Conservation (phyloP, 257 asterid species). For the Misopates orontium region DNA sequence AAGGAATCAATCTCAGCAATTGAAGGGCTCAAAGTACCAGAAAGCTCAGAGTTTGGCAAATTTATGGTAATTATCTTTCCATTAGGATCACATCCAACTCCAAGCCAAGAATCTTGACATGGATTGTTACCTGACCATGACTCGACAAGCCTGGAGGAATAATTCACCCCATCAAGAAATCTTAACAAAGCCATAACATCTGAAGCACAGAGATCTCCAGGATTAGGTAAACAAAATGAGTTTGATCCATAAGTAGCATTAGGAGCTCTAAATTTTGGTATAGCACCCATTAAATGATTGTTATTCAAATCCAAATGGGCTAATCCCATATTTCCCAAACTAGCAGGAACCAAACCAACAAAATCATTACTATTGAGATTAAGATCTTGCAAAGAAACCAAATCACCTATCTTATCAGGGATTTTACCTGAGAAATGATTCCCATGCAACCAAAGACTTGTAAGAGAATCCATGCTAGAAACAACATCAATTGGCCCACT, state of each 20-base stretch:
- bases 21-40: slow-evolving; percentile 71
- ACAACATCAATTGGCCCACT: slow-evolving; percentile 66
- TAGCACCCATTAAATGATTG: slow-evolving; percentile 77
- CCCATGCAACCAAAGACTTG: slow-evolving; percentile 86
- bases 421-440: slow-evolving; percentile 79
- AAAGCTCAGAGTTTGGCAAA: slow-evolving; percentile 58
- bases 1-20: slow-evolving; percentile 63
- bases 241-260: slow-evolving; percentile 50
- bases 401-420: slow-evolving; percentile 54
- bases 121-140: slow-evolving; percentile 84
- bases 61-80: slow-evolving; percentile 51
- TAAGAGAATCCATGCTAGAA: slow-evolving; percentile 58
- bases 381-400: slow-evolving; percentile 56
- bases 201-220: slow-evolving; percentile 56
- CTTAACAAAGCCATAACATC: slow-evolving; percentile 67
- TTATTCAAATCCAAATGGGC: slow-evolving; percentile 67
- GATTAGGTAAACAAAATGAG: slow-evolving; percentile 53
- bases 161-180: slow-evolving; percentile 77
- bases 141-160: slow-evolving; percentile 62
- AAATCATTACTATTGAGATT: slow-evolving; percentile 70
- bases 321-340: slow-evolving; percentile 53
- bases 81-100: slow-evolving; percentile 58
- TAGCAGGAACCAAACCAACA: slow-evolving; percentile 69
- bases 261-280: slow-evolving; percentile 66
- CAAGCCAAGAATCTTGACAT: slow-evolving; percentile 61